Base-by-base conservation (phyloP, 331 rosid species). In the Acacia pycnantha region DNA sequence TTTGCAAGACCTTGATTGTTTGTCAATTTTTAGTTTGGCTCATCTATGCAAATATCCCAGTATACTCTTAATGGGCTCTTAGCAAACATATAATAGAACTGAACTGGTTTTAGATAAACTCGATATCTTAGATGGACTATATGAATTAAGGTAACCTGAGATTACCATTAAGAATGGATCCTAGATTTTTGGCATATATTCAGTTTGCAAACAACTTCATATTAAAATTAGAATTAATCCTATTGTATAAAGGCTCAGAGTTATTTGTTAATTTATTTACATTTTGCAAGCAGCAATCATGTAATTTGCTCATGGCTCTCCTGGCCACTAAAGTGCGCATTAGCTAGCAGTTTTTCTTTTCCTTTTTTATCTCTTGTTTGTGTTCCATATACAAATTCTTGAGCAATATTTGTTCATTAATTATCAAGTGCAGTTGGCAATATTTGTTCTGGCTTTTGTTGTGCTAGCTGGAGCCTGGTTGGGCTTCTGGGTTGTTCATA, bases 401-500 rank as follows among this genome's bases (percentile, higher is more conserved):
- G 26, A 76, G 84, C 47, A 51, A 61, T 70, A 54, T 78, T 46
- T 62, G 70, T 77, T 80, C 44, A 33, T 82, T 59, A 83, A 83
- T 80, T 67, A 29, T 83, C 84, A 77, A 82, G 67, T 87, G 88
- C 96, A 95, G 98, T 75, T 95, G 86, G 98, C 90, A 40, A 78
- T 91, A 87, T 90, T 95, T 91, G 88, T 92, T 78, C 85, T 93
- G 84, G 89, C 95, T 78, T 93, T 95, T 87, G 69, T 95, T 76
- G 86, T 88, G 76, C 83, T 95, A 82, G 80, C 75, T 43, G 99
- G 98, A 81, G 98, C 99, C 61, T 93, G 99, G 98, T 81, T 93
- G 89, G 99, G 99, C 73, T 95, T 95, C 81, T 95, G 94, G 97
- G 91, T 89, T 72, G 93, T 94, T 33, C 97, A 76, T 72, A 92